Base-by-base conservation (phyloP, 352 stramenopile genomes). In the Pythium periplocum region DNA sequence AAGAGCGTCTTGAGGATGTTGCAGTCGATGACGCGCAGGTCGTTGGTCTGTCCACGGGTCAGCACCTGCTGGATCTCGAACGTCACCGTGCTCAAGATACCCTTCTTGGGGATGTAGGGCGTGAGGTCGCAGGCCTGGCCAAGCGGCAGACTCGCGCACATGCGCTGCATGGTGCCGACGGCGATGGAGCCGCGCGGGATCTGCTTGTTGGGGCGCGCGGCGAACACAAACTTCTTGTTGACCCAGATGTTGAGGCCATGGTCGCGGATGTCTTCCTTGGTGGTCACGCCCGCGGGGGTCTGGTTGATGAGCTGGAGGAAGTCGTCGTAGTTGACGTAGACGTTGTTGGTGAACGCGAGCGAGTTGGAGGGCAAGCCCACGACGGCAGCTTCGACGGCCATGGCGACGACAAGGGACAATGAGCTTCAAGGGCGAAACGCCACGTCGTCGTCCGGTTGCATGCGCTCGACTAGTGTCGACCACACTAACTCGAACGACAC, bases 21-120 rank as follows among this genome's bases (percentile, higher is more conserved):
- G 60, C 83, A 92, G 81, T 94, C 83, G 51, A 94, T 68, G 7
- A 86, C 72, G 11, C 74, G 71, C 31, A 81, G 44, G 4, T 82
- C 73, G 42, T 73, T 77, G 4, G 75, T 59, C 59, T 91, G 81
- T 8, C 61, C 76, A n/a, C 78, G 67, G 17, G 78, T 89, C 31
- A 93, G 75, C 32, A 93, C 73, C 48, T 75, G 64, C 57, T 91
- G 81, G 49, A 93, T 80, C 68, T 93, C 83, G 39, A 93, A 90
- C 2, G 77, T 85, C 59, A 90, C 73, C n/a, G 75, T 82, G 60
- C 69, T 75, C 11, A 92, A 62, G 26, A 90, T 59, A 40, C 62
- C 62, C 32, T 42, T 45, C 44, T 77, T 64, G 6, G 78, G 77
- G 9, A 83, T 69, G 62, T 89, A 92, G 9, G 80, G 74, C 9